Evolutionary conservation across 306 rosid species (phyloP).

Genomic region (Purshia tridentata): DNA sequence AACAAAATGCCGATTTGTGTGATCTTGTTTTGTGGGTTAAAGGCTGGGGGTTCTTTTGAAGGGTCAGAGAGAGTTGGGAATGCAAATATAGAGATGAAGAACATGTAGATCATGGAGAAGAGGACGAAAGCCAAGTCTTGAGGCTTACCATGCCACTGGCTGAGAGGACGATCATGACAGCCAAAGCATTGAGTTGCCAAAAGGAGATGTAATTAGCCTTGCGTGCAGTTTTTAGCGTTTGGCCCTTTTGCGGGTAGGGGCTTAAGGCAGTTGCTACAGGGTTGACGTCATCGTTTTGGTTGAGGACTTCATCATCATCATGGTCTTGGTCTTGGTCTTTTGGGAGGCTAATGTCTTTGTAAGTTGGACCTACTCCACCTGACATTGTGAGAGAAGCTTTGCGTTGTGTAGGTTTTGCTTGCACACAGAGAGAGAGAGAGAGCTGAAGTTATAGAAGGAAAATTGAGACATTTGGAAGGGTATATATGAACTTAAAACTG

Average conservation of each 20-base stretch:
- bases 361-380: conserved; percentile 69
- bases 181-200: conserved; percentile 56
- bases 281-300: background rate
- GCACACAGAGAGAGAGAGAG: background rate
- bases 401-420: background rate
- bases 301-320: too few relatives aligned
- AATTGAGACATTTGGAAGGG: too few relatives aligned
- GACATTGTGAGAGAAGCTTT: conserved; percentile 40
- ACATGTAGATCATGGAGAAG: conserved; percentile 52
- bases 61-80: conserved; percentile 45
- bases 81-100: conserved; percentile 52
- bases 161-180: conserved; percentile 47
- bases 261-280: background rate
- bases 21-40: conserved; percentile 38
- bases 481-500: too few relatives aligned
- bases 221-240: conserved; percentile 1
- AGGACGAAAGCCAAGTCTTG: conserved; percentile 55
- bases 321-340: conserved; percentile 33
- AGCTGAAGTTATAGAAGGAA: too few relatives aligned
- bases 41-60: conserved; percentile 36
- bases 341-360: conserved; percentile 48
- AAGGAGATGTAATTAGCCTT: conserved; percentile 43
- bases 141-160: conserved; percentile 65
- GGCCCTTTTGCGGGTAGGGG: conserved; percentile 9
- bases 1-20: conserved; percentile 37